A percentile compares a stretch with the other conserved stretches of the same genome.
Evolutionary conservation across 805 yeast species (phyloP).

Genomic region (Zygotorulaspora florentina): DNA sequence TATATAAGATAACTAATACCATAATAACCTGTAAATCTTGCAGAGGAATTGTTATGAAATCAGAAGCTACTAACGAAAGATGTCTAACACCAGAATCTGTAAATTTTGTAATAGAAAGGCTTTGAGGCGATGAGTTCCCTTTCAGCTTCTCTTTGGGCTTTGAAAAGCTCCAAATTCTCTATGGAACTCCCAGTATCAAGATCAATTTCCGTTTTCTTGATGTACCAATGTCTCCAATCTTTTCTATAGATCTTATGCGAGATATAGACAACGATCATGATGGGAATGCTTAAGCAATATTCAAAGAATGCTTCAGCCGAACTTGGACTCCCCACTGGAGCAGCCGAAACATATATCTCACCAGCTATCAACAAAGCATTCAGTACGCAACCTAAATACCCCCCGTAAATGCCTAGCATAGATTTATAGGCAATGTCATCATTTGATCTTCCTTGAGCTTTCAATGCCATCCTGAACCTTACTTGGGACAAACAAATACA

Average conservation of each 20-base stretch:
- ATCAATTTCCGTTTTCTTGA: conserved; percentile 48
- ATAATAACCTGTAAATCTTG: background rate
- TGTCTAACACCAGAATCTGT: conserved; percentile 36
- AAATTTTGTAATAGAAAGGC: conserved; percentile 34
- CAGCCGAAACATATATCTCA: conserved; percentile 70
- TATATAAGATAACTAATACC: background rate
- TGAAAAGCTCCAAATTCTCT: conserved; percentile 43
- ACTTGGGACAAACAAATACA: conserved; percentile 65
- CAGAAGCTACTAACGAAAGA: background rate
- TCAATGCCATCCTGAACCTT: conserved; percentile 56
- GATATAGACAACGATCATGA: conserved; percentile 43
- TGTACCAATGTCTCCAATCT: conserved; percentile 32
- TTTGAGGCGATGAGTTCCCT: conserved; percentile 30
- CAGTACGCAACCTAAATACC: conserved; percentile 48
- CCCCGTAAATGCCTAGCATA: conserved; percentile 56
- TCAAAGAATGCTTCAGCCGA: conserved; percentile 45
- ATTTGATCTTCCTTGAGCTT: conserved; percentile 50
- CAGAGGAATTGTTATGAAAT: too few species aligned
- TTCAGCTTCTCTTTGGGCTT: conserved; percentile 37
- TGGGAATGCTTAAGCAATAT: conserved; percentile 46
- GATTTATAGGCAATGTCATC: conserved; percentile 57
- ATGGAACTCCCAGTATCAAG: conserved; percentile 53
- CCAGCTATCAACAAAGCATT: conserved; percentile 55
- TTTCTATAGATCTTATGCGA: conserved; percentile 43
- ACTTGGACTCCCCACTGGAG: conserved; percentile 47